Conservation (phyloP, 257 asterid species). For the Solanum stenotomum region DNA sequence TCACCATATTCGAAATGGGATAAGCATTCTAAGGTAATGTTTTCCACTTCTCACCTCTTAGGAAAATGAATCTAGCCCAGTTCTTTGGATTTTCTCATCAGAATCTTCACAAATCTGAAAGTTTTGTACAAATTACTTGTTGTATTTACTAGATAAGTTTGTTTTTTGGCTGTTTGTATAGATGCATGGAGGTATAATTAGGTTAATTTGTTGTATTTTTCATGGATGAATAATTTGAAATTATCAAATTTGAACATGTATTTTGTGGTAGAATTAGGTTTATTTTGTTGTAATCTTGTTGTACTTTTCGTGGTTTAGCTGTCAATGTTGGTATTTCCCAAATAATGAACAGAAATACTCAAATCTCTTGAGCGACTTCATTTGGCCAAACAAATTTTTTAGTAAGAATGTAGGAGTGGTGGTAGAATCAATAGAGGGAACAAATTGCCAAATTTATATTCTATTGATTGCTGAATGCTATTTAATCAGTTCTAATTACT, state of each 20-base stretch:
- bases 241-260: neutral
- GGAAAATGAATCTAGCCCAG: too few species aligned
- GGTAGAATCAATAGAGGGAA: too few species aligned
- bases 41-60: neutral
- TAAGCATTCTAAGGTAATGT: too few species aligned
- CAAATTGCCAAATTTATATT: too few species aligned
- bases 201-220: neutral
- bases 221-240: too few species aligned
- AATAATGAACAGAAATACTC: too few species aligned
- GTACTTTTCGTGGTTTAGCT: neutral
- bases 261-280: neutral
- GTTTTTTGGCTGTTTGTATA: neutral
- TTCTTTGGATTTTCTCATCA: neutral
- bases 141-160: neutral
- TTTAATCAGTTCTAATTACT: too few species aligned
- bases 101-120: neutral
- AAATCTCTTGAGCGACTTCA: too few species aligned
- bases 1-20: neutral
- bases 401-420: too few species aligned
- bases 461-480: too few species aligned
- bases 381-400: too few species aligned
- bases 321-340: neutral
- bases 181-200: too few species aligned
- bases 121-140: neutral
- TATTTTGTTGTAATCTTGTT: neutral